These are phyloP conservation scores for Astragalus membranaceus DNA, from an alignment of 306 rosid species.

Conservation along the genomic window DNA sequence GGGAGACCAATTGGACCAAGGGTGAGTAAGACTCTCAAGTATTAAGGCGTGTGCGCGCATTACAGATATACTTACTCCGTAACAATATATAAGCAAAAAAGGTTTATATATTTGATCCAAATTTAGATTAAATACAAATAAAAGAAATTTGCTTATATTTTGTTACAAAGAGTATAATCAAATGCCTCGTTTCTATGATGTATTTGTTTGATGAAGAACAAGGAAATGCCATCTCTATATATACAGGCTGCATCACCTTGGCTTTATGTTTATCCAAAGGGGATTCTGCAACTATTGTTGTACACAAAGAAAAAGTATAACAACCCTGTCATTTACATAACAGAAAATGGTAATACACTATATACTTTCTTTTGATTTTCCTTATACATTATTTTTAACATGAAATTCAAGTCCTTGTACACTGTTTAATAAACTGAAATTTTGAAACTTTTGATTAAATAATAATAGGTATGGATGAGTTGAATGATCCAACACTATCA, in stretches of 20 bases:
- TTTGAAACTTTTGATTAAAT: not conserved
- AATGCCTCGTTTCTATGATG: not conserved
- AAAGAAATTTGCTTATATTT: too few relatives aligned
- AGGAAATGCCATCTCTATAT: not conserved
- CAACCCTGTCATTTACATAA: conserved; percentile 54
- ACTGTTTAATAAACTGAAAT: not conserved
- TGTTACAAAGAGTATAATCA: not conserved
- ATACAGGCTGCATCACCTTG: conserved; percentile 48
- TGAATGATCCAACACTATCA: conserved; percentile 32
- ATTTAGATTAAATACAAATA: too few relatives aligned
- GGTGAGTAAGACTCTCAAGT: conserved; percentile 10
- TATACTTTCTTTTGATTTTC: not conserved
- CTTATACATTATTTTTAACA: not conserved
- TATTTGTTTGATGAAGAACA: not conserved
- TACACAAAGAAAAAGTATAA: conserved; percentile 43
- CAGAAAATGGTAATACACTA: conserved; percentile 49
- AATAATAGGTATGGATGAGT: conserved; percentile 47
- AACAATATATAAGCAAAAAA: too few relatives aligned
- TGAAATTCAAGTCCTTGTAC: not conserved
- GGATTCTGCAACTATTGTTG: conserved; percentile 36
- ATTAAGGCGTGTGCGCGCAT: not conserved
- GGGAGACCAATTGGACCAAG: conserved; percentile 24
- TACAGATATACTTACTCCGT: not conserved
- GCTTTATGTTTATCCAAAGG: conserved; percentile 50
- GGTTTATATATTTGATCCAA: too few relatives aligned